These are phyloP conservation scores for Ustilago lituana DNA, from an alignment of 1,284 basidiomycete species.

Conservation along the genomic window DNA sequence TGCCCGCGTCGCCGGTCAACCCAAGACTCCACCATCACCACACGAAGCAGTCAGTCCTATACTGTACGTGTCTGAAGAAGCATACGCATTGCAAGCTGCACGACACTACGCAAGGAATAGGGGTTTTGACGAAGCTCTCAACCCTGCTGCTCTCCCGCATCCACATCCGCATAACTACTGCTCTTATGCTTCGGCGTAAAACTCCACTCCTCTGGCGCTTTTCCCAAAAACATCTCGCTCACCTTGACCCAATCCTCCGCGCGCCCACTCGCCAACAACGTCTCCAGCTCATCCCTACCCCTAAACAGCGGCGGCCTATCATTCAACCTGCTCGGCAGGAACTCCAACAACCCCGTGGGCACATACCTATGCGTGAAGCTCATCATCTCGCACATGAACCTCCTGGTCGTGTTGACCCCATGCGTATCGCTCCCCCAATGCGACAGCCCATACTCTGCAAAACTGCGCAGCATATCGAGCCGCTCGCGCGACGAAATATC, in stretches of 20 bases:
- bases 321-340: conserved; percentile 82
- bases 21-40: too few relatives aligned
- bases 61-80: too few relatives aligned
- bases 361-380: conserved; percentile 95
- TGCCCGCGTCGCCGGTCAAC: too few relatives aligned
- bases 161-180: conserved; percentile 33
- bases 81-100: too few relatives aligned
- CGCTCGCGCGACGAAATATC: conserved; percentile 91
- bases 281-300: conserved; percentile 84
- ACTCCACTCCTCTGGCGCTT: conserved; percentile 72
- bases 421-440: conserved; percentile 67
- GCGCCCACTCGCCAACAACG: conserved; percentile 81
- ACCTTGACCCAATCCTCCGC: conserved; percentile 94
- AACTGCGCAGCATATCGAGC: conserved; percentile 81
- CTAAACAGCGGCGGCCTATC: conserved; percentile 86
- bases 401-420: conserved; percentile 89
- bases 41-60: too few relatives aligned
- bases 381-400: conserved; percentile 93
- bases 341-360: conserved; percentile 91
- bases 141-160: conserved; percentile 38
- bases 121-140: too few relatives aligned
- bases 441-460: conserved; percentile 55
- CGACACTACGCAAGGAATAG: too few relatives aligned
- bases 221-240: conserved; percentile 90
- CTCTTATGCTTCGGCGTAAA: conserved; percentile 71